Base-by-base conservation (phyloP, 2,329 filamentous ascomycete species). In the Fusarium buxicola region DNA sequence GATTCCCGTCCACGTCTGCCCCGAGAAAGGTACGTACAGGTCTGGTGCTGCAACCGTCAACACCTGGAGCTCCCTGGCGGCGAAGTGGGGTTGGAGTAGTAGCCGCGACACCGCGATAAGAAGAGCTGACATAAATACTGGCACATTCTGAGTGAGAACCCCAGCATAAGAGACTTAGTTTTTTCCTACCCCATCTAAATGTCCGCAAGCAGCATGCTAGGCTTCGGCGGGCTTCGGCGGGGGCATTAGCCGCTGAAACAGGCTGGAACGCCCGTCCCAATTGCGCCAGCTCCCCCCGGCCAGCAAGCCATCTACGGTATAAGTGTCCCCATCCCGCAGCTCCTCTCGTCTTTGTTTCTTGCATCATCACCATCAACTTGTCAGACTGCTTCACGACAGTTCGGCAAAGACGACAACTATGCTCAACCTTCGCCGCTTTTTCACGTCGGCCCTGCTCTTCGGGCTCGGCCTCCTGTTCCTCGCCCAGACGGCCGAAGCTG, bases 391-490 rank as follows among this genome's bases (percentile, higher is more conserved):
- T 38, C 50, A 38, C 53, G 56, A 41, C 58, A 58, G 60, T 50
- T 44, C 52, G 47, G 55, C 46, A 38, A 47, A 47, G 57, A 66
- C 63, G 54, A 45, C 59, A 79, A 86, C 73, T 71, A 96, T 96
- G 92, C 87, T 92, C 75, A 89, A 85, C 74, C 73, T 94, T 57
- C 86, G 90, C 79, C 84, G 89, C 72, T 77, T 93, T 68, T 75
- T 92, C 74, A 82, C 90, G 76, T 88, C 91, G 73, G 82, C 89
- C 72, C 84, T 96, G 74, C 86, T 97, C 73, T 77, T 96, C 72
- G 89, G 91, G 72, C 82, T 94, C 71, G 84, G 85, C 69, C 83
- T 94, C 75, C 80, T 93, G 69, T 87, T 92, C 81, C 88, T 96
- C 75, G 84, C 90, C 69, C 89, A 92, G 78, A 85, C 87, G 30